Base-by-base conservation (phyloP, 192 early-diverging fungal species). In the Radiomyces spectabilis region DNA sequence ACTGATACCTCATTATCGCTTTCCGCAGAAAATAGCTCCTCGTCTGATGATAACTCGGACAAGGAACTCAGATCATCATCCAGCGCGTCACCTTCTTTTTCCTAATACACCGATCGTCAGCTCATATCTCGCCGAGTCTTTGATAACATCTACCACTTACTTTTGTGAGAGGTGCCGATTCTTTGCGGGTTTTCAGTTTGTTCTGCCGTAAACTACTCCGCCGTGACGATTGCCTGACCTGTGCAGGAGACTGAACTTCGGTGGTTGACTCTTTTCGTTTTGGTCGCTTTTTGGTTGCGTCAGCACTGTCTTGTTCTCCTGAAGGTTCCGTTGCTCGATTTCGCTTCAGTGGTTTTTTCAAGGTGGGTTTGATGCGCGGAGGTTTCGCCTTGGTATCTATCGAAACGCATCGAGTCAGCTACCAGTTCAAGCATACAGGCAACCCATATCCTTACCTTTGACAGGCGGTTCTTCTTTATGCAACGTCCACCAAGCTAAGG, bases 401-500 rank as follows among this genome's bases (percentile, higher is more conserved):
- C n/a, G n/a, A n/a, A n/a, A n/a, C n/a, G n/a, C n/a, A n/a, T n/a
- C n/a, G n/a, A n/a, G n/a, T n/a, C n/a, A 0, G 55, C 27, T n/a
- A 3, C 27, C 22, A 21, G 9, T 9, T 2, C 3, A 44, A 44
- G 21, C 4, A n/a, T 25, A 1, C 26, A 48, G 4, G 21, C 51
- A 6, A 24, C 5, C n/a, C 3, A 22, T 16, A 16, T 38, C 34
- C 41, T 51, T 41, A 59, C 48, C 65, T 60, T 63, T 69, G 9
- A 47, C 53, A 53, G 74, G 77, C 8, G 77, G 80, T 25, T 68
- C 69, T 24, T 80, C 69, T 33, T 61, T 58, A 18, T 56, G 59
- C 54, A 80, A 46, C 33, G 71, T 69, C 80, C 82, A 73, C 68
- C 73, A 66, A 39, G 69, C 71, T 83, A 74, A 47, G 37, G 10